Evolutionary conservation across 352 stramenopile genomes (phyloP).

Genomic region (Globisporangium paddicum): DNA sequence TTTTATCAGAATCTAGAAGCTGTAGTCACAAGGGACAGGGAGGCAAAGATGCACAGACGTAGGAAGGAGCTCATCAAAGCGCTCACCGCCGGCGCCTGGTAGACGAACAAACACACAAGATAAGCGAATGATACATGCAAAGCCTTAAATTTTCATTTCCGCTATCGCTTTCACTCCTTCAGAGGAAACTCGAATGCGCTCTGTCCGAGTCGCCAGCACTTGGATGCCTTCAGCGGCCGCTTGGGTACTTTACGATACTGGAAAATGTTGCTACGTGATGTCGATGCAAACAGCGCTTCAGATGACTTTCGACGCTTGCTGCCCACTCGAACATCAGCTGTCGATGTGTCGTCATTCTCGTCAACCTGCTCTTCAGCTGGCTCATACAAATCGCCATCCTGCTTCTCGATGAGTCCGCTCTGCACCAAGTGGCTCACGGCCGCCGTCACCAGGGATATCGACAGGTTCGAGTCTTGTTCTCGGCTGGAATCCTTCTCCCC

Average conservation of each 20-base stretch:
- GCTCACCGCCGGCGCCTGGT: slow-evolving; percentile 26
- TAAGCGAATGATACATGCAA: slow-evolving; percentile 9
- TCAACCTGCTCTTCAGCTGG: background rate
- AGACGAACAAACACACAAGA: background rate
- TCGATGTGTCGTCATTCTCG: slow-evolving; percentile 1
- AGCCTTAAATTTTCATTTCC: slow-evolving; percentile 22
- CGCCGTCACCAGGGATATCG: slow-evolving; percentile 48
- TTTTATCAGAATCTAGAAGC: slow-evolving; percentile 21
- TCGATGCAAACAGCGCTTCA: background rate
- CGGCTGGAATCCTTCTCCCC: slow-evolving; percentile 1
- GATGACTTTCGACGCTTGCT: slow-evolving; percentile 23
- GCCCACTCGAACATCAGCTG: background rate
- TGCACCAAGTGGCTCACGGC: slow-evolving; percentile 52
- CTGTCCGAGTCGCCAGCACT: slow-evolving; percentile 55
- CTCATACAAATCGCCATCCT: slow-evolving; percentile 12
- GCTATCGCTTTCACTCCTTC: slow-evolving; percentile 21
- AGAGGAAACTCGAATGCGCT: slow-evolving; percentile 28
- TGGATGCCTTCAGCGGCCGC: slow-evolving; percentile 64
- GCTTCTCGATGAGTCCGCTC: slow-evolving; percentile 44
- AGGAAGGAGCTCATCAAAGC: slow-evolving; percentile 44
- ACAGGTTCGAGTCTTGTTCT: slow-evolving; percentile 14
- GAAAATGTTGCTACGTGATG: background rate
- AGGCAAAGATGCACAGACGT: slow-evolving; percentile 32
- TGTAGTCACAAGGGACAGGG: slow-evolving; percentile 19
- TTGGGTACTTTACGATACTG: slow-evolving; percentile 66